Evolutionary conservation across 2,329 filamentous ascomycete genomes (phyloP).

Genomic region (Torrubiellomyces zombiae): DNA sequence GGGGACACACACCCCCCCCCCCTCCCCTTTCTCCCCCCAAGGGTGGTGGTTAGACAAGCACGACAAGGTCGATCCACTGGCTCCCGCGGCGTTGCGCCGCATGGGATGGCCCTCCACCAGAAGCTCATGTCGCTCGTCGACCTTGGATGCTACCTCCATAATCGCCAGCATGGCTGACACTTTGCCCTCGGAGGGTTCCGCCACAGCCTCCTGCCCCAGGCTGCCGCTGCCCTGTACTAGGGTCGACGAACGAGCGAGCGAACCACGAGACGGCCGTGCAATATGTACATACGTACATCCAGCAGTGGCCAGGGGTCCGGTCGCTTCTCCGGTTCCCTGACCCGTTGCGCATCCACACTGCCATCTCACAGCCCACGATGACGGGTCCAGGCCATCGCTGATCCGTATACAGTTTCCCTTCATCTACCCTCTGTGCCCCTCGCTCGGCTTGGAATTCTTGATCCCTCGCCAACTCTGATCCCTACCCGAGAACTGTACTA

Average conservation of each 20-base stretch:
- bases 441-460: slow-evolving; percentile 5
- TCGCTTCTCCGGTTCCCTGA: slow-evolving; percentile 4
- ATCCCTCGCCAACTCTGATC: slow-evolving; percentile 8
- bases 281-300: too few species aligned
- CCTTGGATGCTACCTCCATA: too few species aligned
- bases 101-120: neutral
- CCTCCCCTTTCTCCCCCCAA: too few species aligned
- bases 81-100: too few species aligned
- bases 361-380: slow-evolving; percentile 7
- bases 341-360: slow-evolving; percentile 8
- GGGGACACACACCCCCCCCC: too few species aligned
- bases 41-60: too few species aligned
- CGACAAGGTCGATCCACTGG: too few species aligned
- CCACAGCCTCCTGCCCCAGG: slow-evolving; percentile 3
- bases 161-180: too few species aligned
- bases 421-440: slow-evolving; percentile 20
- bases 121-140: too few species aligned
- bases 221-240: slow-evolving; percentile 3
- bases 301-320: slow-evolving; percentile 3
- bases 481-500: slow-evolving; percentile 10
- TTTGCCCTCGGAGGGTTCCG: slow-evolving; percentile 3
- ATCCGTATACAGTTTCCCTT: slow-evolving; percentile 14
- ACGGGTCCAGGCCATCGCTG: slow-evolving; percentile 5
- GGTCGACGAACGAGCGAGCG: slow-evolving; percentile 1
- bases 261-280: too few species aligned